Percentiles rank a stretch among this genome's conserved stretches.
Evolutionary conservation across 2,329 filamentous ascomycete genomes (phyloP).

Genomic region (Graphilbum fragrans): DNA sequence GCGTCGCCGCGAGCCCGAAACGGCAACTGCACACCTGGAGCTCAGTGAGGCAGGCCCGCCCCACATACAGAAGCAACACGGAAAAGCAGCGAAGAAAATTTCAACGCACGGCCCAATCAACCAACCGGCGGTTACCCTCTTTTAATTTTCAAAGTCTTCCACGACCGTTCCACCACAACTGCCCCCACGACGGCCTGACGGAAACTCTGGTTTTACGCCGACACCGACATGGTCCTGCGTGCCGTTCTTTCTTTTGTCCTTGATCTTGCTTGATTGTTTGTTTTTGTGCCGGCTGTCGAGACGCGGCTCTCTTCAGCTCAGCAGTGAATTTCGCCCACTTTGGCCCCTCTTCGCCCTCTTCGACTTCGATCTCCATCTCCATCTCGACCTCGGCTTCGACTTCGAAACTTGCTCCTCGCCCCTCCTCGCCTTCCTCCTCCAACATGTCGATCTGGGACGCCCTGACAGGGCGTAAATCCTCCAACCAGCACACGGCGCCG

Average conservation of each 20-base stretch:
- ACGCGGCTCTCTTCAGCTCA: neutral
- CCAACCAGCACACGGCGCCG: slow-evolving; percentile 20
- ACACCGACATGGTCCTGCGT: neutral
- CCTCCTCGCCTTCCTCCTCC: neutral
- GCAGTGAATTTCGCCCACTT: neutral
- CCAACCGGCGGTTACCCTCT: too few species aligned
- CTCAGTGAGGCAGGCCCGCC: slow-evolving; percentile 4
- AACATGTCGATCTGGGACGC: slow-evolving; percentile 48
- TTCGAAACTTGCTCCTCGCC: too few species aligned
- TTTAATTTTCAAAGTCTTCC: too few species aligned
- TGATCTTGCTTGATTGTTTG: neutral
- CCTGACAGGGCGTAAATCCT: slow-evolving; percentile 45
- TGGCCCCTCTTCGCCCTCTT: too few species aligned
- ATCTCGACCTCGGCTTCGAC: too few species aligned
- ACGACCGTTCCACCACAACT: too few species aligned
- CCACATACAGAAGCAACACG: neutral
- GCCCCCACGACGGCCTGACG: too few species aligned
- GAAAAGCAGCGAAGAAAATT: neutral
- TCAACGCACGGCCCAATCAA: neutral
- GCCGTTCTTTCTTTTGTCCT: too few species aligned
- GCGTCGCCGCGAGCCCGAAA: too few species aligned
- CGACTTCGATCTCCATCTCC: neutral
- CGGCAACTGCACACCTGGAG: too few species aligned
- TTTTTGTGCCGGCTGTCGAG: neutral
- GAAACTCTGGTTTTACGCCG: too few species aligned